These are phyloP conservation scores for Fragaria nilgerrensis DNA, from an alignment of 306 rosid genomes.

Conservation along the genomic window DNA sequence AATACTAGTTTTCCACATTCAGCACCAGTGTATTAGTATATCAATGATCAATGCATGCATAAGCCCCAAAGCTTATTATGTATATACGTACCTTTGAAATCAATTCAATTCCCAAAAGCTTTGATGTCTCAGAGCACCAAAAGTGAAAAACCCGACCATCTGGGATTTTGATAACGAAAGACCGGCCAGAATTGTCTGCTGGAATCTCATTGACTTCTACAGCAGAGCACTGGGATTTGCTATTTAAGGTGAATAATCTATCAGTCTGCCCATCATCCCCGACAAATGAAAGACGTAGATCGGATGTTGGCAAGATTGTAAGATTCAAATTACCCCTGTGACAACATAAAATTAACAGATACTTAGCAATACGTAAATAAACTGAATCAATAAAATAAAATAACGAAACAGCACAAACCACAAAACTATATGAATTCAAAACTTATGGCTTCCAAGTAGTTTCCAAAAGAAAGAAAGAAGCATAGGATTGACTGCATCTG, in stretches of 20 bases:
- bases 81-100: slow-evolving; percentile 72
- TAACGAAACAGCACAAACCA: background rate
- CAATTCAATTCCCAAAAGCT: slow-evolving; percentile 81
- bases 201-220: slow-evolving; percentile 60
- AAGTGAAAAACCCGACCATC: slow-evolving; percentile 51
- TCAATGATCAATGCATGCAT: background rate
- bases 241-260: slow-evolving; percentile 53
- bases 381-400: slow-evolving; percentile 14
- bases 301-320: slow-evolving; percentile 77
- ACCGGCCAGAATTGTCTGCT: slow-evolving; percentile 72
- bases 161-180: slow-evolving; percentile 54
- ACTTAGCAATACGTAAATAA: slow-evolving; percentile 19
- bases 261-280: slow-evolving; percentile 76
- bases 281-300: slow-evolving; percentile 73
- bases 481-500: background rate
- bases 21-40: background rate
- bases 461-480: background rate
- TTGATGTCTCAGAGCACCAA: slow-evolving; percentile 94
- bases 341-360: slow-evolving; percentile 22
- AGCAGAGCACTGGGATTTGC: slow-evolving; percentile 49
- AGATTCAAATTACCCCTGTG: slow-evolving; percentile 88
- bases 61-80: too few species aligned
- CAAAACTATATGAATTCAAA: background rate
- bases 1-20: background rate
- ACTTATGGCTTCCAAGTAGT: background rate